Evolutionary conservation across 805 yeast species (phyloP).

Genomic region (Saccharomycopsis sp.): DNA sequence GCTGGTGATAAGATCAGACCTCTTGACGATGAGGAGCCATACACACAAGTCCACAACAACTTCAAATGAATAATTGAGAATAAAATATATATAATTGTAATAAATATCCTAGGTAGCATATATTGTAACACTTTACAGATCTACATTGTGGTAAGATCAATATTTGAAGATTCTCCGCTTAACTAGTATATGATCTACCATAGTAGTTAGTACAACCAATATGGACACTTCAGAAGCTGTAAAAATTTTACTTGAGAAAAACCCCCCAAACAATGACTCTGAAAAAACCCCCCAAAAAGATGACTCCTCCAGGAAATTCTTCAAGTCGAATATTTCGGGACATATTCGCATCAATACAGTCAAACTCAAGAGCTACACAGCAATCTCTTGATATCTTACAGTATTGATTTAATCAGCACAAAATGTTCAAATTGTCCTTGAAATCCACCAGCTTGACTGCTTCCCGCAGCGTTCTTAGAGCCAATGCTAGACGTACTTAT

Average conservation of each 20-base stretch:
- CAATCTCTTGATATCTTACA: no score
- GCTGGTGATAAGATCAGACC: conserved; percentile 10
- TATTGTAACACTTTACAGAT: no score
- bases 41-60: background rate
- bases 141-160: no score
- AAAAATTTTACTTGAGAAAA: background rate
- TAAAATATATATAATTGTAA: no score
- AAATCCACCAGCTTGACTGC: background rate
- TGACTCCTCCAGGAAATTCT: background rate
- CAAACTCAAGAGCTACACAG: no score
- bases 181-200: no score
- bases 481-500: conserved; percentile 9
- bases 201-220: no score
- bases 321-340: background rate
- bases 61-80: background rate
- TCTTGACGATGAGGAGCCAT: conserved; percentile 4
- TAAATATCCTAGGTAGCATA: no score
- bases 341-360: background rate
- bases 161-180: no score
- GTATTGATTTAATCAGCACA: no score
- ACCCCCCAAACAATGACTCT: no score
- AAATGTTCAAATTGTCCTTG: conserved; percentile 9
- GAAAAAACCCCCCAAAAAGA: no score
- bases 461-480: background rate
- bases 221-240: background rate